Conservation (phyloP, 768 basidiomycete species). For the Rhodotorula diobovata region DNA sequence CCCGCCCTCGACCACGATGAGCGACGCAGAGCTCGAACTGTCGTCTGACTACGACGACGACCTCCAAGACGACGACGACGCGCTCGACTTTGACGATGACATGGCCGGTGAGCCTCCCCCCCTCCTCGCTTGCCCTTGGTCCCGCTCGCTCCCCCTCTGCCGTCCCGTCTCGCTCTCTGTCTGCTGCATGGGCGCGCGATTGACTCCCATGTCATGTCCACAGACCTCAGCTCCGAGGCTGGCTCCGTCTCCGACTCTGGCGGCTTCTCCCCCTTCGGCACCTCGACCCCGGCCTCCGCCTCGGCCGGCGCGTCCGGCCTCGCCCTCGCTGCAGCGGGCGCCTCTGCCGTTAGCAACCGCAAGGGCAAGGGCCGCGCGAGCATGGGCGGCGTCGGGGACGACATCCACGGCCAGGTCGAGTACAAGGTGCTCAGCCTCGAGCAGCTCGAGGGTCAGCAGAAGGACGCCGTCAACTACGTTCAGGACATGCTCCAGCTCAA, state of each 20-base stretch:
- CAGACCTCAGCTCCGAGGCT: slow-evolving; percentile 14
- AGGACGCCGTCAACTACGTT: slow-evolving; percentile 75
- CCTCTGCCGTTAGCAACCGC: background rate
- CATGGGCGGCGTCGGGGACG: background rate
- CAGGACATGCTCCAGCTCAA: slow-evolving; percentile 81
- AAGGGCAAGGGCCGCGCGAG: slow-evolving; percentile 22
- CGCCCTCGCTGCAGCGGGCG: background rate
- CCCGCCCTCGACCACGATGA: slow-evolving; percentile 5
- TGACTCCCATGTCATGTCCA: background rate
- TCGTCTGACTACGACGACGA: slow-evolving; percentile 17
- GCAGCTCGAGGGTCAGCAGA: slow-evolving; percentile 73
- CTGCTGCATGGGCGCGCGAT: background rate
- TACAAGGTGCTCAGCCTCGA: slow-evolving; percentile 32
- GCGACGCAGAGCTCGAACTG: slow-evolving; percentile 23
- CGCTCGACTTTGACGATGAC: slow-evolving; percentile 19
- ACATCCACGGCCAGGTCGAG: slow-evolving; percentile 22
- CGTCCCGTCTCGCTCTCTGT: background rate
- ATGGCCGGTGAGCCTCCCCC: slow-evolving; percentile 7
- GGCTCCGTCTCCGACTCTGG: slow-evolving; percentile 24
- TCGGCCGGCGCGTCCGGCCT: too few species aligned
- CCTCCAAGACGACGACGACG: slow-evolving; percentile 15
- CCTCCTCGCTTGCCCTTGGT: background rate
- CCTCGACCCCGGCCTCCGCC: slow-evolving; percentile 11
- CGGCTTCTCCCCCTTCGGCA: slow-evolving; percentile 12
- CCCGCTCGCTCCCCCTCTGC: background rate